Conservation (phyloP, 1,284 basidiomycete genomes). For the Ustilago shanxiensis region DNA sequence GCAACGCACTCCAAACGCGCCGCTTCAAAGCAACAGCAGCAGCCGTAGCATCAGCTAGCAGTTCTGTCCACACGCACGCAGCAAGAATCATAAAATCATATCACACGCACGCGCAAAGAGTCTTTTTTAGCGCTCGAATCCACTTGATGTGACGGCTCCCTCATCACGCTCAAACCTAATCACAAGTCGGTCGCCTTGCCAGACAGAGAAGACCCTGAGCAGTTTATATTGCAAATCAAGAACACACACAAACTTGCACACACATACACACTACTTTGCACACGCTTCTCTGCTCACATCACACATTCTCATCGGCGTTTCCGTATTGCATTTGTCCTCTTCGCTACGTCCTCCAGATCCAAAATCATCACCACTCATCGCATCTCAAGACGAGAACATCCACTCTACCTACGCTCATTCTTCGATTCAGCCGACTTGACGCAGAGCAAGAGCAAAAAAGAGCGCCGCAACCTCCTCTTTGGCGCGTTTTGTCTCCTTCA, state of each 20-base stretch:
- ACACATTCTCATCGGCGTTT: not conserved
- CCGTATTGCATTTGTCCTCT: not conserved
- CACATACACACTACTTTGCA: no score
- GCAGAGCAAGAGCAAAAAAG: not conserved
- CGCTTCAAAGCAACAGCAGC: no score
- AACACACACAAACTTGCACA: no score
- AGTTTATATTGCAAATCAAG: not conserved
- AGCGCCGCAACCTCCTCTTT: not conserved
- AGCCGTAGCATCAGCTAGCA: no score
- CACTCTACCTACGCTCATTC: not conserved
- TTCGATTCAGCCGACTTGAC: not conserved
- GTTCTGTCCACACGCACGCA: no score
- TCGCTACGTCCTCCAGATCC: not conserved
- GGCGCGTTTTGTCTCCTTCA: conserved; percentile 1
- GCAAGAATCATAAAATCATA: not conserved
- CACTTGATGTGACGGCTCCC: not conserved
- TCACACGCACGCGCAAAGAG: not conserved
- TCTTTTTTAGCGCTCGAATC: not conserved
- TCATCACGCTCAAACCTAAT: conserved; percentile 2
- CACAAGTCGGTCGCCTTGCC: not conserved
- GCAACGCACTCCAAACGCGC: not conserved
- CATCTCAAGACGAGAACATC: no score
- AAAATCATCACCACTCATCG: not conserved
- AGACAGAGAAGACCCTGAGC: conserved; percentile 4
- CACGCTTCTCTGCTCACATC: not conserved